Evolutionary conservation across 345 rosid species (phyloP), one percentile per base, ranked within the genome.

Genomic region (Hirschfeldia incana): DNA sequence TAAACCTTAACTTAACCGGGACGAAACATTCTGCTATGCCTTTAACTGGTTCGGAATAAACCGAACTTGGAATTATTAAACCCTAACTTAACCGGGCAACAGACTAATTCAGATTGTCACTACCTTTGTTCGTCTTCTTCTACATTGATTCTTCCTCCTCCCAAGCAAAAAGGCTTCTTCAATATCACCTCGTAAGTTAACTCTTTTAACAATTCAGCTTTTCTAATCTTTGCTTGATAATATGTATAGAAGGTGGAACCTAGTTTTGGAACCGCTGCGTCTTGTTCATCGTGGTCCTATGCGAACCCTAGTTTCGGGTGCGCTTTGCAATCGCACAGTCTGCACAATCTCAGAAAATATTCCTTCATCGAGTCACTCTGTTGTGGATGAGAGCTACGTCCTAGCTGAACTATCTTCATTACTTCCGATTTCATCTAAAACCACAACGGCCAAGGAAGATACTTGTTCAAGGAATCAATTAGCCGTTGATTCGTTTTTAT

Each of bases 341-440:
- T 73, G 2, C 66, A 62, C 75, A 37, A 29, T 21, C 7, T 72
- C 72, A 10, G 6, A 55, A 28, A 32, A 37, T 39, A 32, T 66
- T 37, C 53, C 53, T 0, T 39, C 51, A 65, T 81, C 62, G 16
- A 76, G 59, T 67, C 81, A 66, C 28, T 28, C 64, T 7, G 60
- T 46, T 30, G 6, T 82, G 4, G 85, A 88, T 10, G 98, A 94
- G 78, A 75, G 76, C 58, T 68, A 58, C 37, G 85, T 94, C 65
- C 89, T 94, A 0, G 34, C 74, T 74, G 88, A 88, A 62, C 89
- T 94, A 65, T 88, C 94, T 27, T 83, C 87, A 21, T 37, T 94
- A 70, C 85, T 94, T 60, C 87, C 84, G 5, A 65, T 88, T 46
- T 74, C 88, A 57, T 69, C 59, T 27, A 82, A 64, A 11, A 12